Evolutionary conservation across 2,329 filamentous ascomycete genomes (phyloP), one percentile per base, ranked within the genome.

Genomic region (Plenodomus tracheiphilus): DNA sequence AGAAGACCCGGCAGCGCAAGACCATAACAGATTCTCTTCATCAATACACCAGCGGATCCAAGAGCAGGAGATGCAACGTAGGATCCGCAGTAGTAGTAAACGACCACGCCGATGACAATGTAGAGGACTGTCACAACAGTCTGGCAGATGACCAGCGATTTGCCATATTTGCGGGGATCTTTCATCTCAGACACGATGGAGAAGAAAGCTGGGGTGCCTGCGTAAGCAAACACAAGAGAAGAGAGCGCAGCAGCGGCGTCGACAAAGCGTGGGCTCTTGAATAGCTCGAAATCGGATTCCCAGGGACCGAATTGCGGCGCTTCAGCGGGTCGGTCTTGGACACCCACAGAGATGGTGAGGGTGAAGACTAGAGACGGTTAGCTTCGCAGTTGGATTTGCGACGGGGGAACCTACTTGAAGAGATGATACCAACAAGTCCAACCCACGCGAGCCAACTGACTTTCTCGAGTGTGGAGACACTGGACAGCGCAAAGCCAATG

Each of bases 11-110:
- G 85, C 6, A 86, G 77, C 1, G 86, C 86, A 47, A 89, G 75
- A 11, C 84, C 85, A 71, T 85, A 85, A 17, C 85, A 85, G 9
- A 85, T 73, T 61, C 86, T 86, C 25, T 80, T 77, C 41, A 87
- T 72, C 0, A 78, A 61, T 3, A 63, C 61, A 4, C 79, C 76
- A 3, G 85, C 80, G 0, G 84, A 85, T 6, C 84, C 81, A 1
- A 89, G 76, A 0, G 86, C 85, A 0, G 86, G 86, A 1, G 82
- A 84, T 1, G 77, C 75, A 3, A 88, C 85, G 17, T 76, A 70
- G 0, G 74, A 71, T 1, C 86, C 86, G 10, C 81, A 82, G 58
- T 79, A 89, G 43, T 81, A 74, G 71, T 89, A 89, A 56, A 87
- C 83, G 25, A 88, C 79, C 7, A 83, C 78, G 4, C 85, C 85